phyloP scores from a whole-genome alignment of 768 basidiomycete species.

The Tylopilus cervinicoccineus region DNA sequence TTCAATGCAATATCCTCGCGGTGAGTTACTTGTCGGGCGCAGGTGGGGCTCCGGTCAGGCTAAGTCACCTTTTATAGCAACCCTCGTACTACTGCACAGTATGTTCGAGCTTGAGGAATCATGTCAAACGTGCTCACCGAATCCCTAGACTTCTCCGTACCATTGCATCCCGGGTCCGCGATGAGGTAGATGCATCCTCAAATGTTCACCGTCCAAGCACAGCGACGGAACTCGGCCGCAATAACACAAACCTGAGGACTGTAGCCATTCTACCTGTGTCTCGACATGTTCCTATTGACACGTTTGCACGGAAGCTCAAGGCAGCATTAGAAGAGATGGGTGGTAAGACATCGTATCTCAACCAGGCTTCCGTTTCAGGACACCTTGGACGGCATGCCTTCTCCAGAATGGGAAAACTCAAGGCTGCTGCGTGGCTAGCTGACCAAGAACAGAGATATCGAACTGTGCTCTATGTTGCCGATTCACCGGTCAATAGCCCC shows the following conservation, averaged over 20 bases:
- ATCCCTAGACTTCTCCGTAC: slow-evolving; percentile 63
- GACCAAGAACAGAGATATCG: slow-evolving; percentile 93
- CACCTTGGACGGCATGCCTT: slow-evolving; percentile 95
- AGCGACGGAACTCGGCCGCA: slow-evolving; percentile 61
- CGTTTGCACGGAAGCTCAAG: slow-evolving; percentile 87
- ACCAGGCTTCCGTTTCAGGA: slow-evolving; percentile 88
- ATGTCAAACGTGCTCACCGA: background rate
- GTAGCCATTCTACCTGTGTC: slow-evolving; percentile 89
- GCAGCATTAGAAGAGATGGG: slow-evolving; percentile 87
- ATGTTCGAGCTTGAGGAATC: slow-evolving; percentile 18
- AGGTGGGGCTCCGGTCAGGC: background rate
- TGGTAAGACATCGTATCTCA: slow-evolving; percentile 88
- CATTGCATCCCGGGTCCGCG: slow-evolving; percentile 89
- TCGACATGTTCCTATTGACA: slow-evolving; percentile 82
- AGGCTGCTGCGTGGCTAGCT: slow-evolving; percentile 88
- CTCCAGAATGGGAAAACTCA: slow-evolving; percentile 94
- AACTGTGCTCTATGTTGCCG: slow-evolving; percentile 93
- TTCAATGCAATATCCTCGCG: slow-evolving; percentile 95
- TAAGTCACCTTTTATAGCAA: slow-evolving; percentile 43
- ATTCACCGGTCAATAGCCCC: slow-evolving; percentile 89
- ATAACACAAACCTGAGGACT: slow-evolving; percentile 89
- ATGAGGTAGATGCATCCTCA: slow-evolving; percentile 68
- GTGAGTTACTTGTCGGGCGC: slow-evolving; percentile 33
- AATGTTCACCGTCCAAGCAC: slow-evolving; percentile 47
- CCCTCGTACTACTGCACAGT: slow-evolving; percentile 84